Percentiles rank a stretch among this genome's conserved stretches.
phyloP scores from a whole-genome alignment of 2,329 filamentous ascomycete species.

The Mycocentrospora acerina region DNA sequence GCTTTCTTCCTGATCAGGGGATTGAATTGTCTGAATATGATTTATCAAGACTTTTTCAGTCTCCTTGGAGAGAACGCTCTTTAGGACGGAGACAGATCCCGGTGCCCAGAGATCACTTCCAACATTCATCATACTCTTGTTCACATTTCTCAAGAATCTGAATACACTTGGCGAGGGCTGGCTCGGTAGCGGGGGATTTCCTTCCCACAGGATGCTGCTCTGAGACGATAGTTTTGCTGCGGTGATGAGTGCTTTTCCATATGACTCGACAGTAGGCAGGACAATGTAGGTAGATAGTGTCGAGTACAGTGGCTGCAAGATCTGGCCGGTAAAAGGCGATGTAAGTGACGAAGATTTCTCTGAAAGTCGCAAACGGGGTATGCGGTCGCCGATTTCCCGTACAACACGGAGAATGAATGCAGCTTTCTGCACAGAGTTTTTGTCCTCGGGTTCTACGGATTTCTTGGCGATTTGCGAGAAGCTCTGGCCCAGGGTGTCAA shows the following conservation, averaged over 20 bases:
- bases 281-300: slow-evolving; percentile 60
- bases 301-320: slow-evolving; percentile 66
- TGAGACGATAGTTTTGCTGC: slow-evolving; percentile 54
- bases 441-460: slow-evolving; percentile 47
- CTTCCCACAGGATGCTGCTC: slow-evolving; percentile 77
- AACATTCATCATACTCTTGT: slow-evolving; percentile 65
- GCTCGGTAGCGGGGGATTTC: slow-evolving; percentile 69
- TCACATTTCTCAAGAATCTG: slow-evolving; percentile 67
- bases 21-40: slow-evolving; percentile 40
- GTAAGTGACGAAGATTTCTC: slow-evolving; percentile 29
- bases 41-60: slow-evolving; percentile 44
- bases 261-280: slow-evolving; percentile 47
- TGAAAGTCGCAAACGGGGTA: slow-evolving; percentile 29
- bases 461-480: slow-evolving; percentile 54
- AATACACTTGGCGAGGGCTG: slow-evolving; percentile 78
- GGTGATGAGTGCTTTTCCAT: slow-evolving; percentile 48
- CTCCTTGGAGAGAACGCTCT: slow-evolving; percentile 55
- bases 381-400: slow-evolving; percentile 69
- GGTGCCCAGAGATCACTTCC: slow-evolving; percentile 83
- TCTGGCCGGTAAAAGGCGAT: slow-evolving; percentile 44
- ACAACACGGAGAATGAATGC: slow-evolving; percentile 71
- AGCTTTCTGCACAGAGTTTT: slow-evolving; percentile 43
- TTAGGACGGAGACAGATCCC: slow-evolving; percentile 64
- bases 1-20: not conserved
- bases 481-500: slow-evolving; percentile 60